These are phyloP conservation scores for Cercis canadensis DNA, from an alignment of 306 rosid genomes.

Conservation along the genomic window DNA sequence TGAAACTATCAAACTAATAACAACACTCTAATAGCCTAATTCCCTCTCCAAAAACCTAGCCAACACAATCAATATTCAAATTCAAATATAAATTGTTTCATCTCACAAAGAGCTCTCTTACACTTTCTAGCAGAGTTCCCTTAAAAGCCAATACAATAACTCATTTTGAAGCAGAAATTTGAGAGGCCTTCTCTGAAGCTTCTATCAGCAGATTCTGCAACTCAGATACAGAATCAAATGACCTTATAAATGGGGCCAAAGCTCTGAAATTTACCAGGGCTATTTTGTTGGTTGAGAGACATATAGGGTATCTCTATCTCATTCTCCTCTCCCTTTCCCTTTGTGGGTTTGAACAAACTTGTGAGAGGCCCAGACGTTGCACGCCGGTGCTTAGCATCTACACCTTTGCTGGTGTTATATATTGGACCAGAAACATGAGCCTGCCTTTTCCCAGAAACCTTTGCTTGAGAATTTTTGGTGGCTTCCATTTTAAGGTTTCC, in stretches of 20 bases:
- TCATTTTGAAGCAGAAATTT: neutral
- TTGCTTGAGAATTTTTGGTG: conserved; percentile 30
- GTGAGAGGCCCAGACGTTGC: conserved; percentile 67
- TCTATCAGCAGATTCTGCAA: conserved; percentile 19
- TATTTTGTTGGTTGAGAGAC: conserved; percentile 52
- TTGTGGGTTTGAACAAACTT: conserved; percentile 56
- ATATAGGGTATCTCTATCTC: conserved; percentile 52
- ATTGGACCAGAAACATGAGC: conserved; percentile 76
- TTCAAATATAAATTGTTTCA: neutral
- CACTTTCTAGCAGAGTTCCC: neutral
- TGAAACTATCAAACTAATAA: neutral
- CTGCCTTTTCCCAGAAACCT: conserved; percentile 39
- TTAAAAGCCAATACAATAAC: neutral
- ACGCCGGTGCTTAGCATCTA: conserved; percentile 41
- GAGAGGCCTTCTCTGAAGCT: conserved; percentile 2
- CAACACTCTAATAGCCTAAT: neutral
- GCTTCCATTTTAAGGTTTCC: conserved; percentile 40
- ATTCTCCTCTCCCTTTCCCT: conserved; percentile 39
- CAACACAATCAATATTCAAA: too few relatives aligned
- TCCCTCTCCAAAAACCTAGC: too few relatives aligned
- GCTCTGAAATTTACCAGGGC: conserved; percentile 38
- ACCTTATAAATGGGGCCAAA: conserved; percentile 82
- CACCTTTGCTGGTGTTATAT: conserved; percentile 28
- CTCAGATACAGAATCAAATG: conserved; percentile 38
- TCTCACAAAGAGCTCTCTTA: neutral